A percentile compares a stretch with the other conserved stretches of the same genome.
phyloP scores from a whole-genome alignment of 2,329 filamentous ascomycete species.

The Fusarium duplospermum region DNA sequence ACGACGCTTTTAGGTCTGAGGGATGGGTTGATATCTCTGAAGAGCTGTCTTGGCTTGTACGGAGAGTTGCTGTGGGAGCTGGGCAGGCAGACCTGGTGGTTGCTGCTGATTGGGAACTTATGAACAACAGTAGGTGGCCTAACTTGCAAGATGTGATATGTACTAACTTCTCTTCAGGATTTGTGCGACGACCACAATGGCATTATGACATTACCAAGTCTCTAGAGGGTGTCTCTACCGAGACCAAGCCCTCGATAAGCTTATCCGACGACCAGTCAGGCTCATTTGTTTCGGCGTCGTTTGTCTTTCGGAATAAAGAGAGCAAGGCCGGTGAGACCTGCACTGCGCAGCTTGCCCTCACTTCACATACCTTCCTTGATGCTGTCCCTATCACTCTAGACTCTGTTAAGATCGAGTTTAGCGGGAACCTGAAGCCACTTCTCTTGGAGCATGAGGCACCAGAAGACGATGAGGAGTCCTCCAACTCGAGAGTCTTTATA shows the following conservation, averaged over 20 bases:
- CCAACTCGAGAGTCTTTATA: conserved; percentile 30
- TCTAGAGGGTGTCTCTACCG: conserved; percentile 60
- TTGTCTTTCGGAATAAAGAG: conserved; percentile 68
- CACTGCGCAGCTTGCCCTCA: conserved; percentile 67
- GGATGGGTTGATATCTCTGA: conserved; percentile 71
- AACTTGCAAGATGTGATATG: background rate
- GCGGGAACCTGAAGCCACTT: conserved; percentile 68
- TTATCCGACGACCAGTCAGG: conserved; percentile 63
- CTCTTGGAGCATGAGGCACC: conserved; percentile 57
- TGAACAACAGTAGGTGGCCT: conserved; percentile 64
- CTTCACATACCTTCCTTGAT: conserved; percentile 65
- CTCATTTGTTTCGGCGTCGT: conserved; percentile 66
- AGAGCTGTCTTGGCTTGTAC: conserved; percentile 70
- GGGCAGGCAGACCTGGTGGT: conserved; percentile 68
- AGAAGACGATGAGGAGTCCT: conserved; percentile 8
- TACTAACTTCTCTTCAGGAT: conserved; percentile 55
- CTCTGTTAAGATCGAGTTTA: conserved; percentile 65
- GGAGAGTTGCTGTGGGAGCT: conserved; percentile 65
- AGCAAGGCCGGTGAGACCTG: conserved; percentile 71
- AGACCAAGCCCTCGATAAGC: conserved; percentile 61
- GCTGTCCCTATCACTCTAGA: conserved; percentile 64
- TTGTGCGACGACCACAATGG: conserved; percentile 66
- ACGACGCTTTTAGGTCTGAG: conserved; percentile 66
- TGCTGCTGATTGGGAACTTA: conserved; percentile 73
- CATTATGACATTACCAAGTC: conserved; percentile 70